A percentile compares a stretch with the other conserved stretches of the same genome.
Conservation (phyloP, 768 basidiomycete species). For the Suillus subalutaceus region DNA sequence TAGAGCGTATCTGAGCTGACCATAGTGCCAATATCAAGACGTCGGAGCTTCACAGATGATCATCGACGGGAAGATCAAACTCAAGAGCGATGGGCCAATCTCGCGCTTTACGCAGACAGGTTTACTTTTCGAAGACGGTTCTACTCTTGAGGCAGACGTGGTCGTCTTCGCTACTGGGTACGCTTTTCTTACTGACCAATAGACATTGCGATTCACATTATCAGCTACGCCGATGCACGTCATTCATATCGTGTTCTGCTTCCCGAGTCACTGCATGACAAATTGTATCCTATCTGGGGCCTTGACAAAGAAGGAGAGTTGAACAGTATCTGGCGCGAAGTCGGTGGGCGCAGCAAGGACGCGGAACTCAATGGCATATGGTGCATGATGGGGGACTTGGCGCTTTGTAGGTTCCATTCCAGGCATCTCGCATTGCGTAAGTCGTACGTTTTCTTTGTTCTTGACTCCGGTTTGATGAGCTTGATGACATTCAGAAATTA, state of each 20-base stretch:
- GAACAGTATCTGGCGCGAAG: constrained; percentile 41
- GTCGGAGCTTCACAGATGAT: constrained; percentile 45
- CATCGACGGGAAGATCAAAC: constrained; percentile 50
- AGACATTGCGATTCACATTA: neutral
- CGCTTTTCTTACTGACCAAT: neutral
- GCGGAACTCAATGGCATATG: constrained; percentile 41
- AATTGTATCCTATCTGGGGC: constrained; percentile 33
- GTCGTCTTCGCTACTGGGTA: constrained; percentile 54
- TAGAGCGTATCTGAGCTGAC: neutral
- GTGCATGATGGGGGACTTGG: constrained; percentile 66
- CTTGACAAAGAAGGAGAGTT: constrained; percentile 36
- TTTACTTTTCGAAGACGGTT: constrained; percentile 44
- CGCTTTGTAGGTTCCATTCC: constrained; percentile 66
- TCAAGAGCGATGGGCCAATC: constrained; percentile 47
- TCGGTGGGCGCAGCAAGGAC: constrained; percentile 41
- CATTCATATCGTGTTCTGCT: constrained; percentile 21
- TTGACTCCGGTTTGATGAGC: neutral
- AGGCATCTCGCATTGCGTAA: constrained; percentile 66
- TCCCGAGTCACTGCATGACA: constrained; percentile 17
- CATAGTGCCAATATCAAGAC: constrained; percentile 25
- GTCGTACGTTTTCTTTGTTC: constrained; percentile 28
- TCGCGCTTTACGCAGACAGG: constrained; percentile 41
- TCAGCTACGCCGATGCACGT: constrained; percentile 28
- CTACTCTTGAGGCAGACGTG: constrained; percentile 49
- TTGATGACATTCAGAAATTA: constrained; percentile 54